phyloP scores from a whole-genome alignment of 129 eudicot species.

The Flaveria trinervia region DNA sequence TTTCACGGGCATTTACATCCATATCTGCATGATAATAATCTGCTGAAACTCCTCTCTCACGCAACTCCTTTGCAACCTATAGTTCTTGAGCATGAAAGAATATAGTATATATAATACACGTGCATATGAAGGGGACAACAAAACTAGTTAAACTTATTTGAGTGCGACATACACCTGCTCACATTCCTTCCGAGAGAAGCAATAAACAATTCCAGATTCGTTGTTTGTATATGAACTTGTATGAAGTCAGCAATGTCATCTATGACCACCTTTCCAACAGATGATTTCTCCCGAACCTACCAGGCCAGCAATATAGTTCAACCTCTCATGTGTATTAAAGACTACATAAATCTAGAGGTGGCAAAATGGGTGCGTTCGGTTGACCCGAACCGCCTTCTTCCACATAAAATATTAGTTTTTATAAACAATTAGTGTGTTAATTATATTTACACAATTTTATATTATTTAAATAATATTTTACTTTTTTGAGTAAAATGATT shows the following conservation, averaged over 20 bases:
- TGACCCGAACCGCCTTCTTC: neutral
- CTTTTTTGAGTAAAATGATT: neutral
- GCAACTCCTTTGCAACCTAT: slow-evolving; percentile 91
- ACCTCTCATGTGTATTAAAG: slow-evolving; percentile 17
- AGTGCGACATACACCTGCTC: slow-evolving; percentile 66
- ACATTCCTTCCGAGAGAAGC: slow-evolving; percentile 93
- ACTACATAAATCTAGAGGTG: slow-evolving; percentile 8
- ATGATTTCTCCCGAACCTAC: slow-evolving; percentile 93
- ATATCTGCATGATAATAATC: slow-evolving; percentile 96
- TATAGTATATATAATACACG: slow-evolving; percentile 30
- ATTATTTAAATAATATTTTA: neutral
- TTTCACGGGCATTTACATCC: slow-evolving; percentile 87
- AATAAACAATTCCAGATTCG: slow-evolving; percentile 96
- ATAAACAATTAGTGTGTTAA: neutral
- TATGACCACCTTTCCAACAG: slow-evolving; percentile 73
- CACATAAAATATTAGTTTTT: neutral
- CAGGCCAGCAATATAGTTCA: slow-evolving; percentile 7
- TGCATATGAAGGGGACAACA: slow-evolving; percentile 2
- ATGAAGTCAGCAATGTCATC: slow-evolving; percentile 92
- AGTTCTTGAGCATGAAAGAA: slow-evolving; percentile 30
- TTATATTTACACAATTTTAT: neutral
- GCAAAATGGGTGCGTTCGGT: neutral
- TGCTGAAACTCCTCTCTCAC: slow-evolving; percentile 84
- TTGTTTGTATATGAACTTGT: slow-evolving; percentile 71
- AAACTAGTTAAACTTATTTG: slow-evolving; percentile 4